These are phyloP conservation scores for Heterococcus sp. DNA, from an alignment of 108 stramenopile genomes.

Conservation along the genomic window DNA sequence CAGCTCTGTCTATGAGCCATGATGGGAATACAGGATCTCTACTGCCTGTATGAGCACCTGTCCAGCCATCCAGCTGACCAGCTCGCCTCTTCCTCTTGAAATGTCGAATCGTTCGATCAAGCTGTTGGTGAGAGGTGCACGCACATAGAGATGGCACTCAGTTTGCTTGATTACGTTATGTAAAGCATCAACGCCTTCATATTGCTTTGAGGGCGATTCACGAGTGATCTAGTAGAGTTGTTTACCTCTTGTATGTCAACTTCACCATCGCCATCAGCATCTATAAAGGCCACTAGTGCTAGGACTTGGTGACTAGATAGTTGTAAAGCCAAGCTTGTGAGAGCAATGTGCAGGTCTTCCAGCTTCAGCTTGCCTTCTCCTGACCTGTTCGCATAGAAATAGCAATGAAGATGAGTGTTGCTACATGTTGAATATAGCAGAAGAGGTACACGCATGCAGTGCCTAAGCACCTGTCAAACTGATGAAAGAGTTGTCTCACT, in stretches of 20 bases:
- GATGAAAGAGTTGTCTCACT: background rate
- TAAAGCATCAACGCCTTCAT: background rate
- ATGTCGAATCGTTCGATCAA: background rate
- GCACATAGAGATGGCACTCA: background rate
- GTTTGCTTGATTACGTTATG: background rate
- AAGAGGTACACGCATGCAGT: background rate
- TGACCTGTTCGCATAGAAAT: background rate
- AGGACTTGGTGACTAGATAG: background rate
- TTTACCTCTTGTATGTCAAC: background rate
- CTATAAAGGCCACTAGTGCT: background rate
- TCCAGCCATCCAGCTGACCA: background rate
- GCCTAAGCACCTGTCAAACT: background rate
- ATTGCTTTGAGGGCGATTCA: too few relatives aligned
- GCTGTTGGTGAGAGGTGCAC: background rate
- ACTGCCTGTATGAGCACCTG: background rate
- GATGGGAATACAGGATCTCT: constrained; percentile 18
- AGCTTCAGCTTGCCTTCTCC: background rate
- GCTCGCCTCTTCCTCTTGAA: background rate
- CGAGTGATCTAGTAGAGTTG: too few relatives aligned
- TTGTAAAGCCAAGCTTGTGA: background rate
- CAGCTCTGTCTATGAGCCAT: constrained; percentile 18
- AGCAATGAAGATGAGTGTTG: background rate
- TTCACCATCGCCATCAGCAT: background rate
- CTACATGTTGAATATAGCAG: background rate
- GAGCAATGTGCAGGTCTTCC: background rate